These are phyloP conservation scores for Fusarium sp. DNA, from an alignment of 2,329 filamentous ascomycete genomes.

Conservation along the genomic window DNA sequence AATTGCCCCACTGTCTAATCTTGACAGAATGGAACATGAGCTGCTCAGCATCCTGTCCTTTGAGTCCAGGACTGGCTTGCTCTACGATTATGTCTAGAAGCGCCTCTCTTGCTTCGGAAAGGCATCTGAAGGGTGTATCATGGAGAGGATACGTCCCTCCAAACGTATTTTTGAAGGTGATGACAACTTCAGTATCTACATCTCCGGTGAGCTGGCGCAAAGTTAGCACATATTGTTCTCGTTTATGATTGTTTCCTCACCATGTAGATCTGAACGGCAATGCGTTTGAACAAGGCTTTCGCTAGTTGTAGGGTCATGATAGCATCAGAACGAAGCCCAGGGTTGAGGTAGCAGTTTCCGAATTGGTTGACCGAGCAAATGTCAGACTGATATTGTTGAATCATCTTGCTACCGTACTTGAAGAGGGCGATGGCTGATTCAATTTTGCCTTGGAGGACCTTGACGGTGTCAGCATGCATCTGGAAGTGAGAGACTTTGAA, in stretches of 20 bases:
- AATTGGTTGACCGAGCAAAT: not conserved
- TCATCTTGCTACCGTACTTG: constrained; percentile 28
- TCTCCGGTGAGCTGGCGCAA: constrained; percentile 13
- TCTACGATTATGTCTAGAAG: constrained; percentile 20
- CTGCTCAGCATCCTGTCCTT: constrained; percentile 2
- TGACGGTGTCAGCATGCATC: not conserved
- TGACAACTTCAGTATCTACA: not conserved
- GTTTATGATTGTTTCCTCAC: not conserved
- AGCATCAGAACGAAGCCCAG: not conserved
- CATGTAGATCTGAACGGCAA: constrained; percentile 17
- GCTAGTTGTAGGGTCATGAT: not conserved
- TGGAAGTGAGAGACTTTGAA: accelerated
- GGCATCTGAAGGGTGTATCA: not conserved
- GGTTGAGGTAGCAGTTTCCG: not conserved
- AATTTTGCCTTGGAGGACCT: constrained; percentile 31
- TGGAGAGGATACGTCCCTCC: not conserved
- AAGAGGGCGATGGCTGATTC: constrained; percentile 21
- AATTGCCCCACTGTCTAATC: constrained; percentile 7
- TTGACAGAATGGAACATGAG: constrained; percentile 1
- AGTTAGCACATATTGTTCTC: not conserved
- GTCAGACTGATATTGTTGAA: constrained; percentile 2
- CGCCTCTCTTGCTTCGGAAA: constrained; percentile 10
- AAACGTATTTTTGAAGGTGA: not conserved
- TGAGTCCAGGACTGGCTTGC: constrained; percentile 16
- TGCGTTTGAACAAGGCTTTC: constrained; percentile 12